These are phyloP conservation scores for Aspergillus pseudotamarii DNA, from an alignment of 2,329 filamentous ascomycete species.

Conservation along the genomic window DNA sequence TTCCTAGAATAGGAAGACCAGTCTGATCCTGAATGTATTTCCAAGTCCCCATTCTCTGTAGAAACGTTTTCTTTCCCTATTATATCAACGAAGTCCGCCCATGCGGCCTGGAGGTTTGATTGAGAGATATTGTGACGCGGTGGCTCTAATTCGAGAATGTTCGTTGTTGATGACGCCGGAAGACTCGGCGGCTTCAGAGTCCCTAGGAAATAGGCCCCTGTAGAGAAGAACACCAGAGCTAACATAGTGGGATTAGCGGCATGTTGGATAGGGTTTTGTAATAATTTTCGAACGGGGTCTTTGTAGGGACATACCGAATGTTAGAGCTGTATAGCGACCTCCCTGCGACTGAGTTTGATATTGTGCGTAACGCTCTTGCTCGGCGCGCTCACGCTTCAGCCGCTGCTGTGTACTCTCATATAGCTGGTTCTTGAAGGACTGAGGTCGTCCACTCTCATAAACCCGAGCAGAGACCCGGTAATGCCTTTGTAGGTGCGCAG, in stretches of 20 bases:
- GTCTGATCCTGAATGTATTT: slow-evolving; percentile 62
- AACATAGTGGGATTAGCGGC: slow-evolving; percentile 17
- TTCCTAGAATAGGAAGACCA: slow-evolving; percentile 60
- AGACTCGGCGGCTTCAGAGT: slow-evolving; percentile 51
- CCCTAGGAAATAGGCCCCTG: slow-evolving; percentile 60
- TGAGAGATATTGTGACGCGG: slow-evolving; percentile 59
- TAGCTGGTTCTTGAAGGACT: slow-evolving; percentile 62
- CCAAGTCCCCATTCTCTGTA: slow-evolving; percentile 56
- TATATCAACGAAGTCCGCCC: slow-evolving; percentile 64
- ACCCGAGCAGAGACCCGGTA: slow-evolving; percentile 25
- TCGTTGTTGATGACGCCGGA: slow-evolving; percentile 58
- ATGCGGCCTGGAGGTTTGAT: slow-evolving; percentile 64
- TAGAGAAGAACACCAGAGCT: slow-evolving; percentile 57
- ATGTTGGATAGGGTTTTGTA: background rate
- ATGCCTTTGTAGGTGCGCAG: slow-evolving; percentile 20
- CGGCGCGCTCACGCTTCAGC: slow-evolving; percentile 59
- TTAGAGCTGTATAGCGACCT: slow-evolving; percentile 41
- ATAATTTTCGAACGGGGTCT: background rate
- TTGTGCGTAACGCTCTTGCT: slow-evolving; percentile 55
- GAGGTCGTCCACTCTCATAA: slow-evolving; percentile 33
- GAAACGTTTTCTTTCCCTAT: slow-evolving; percentile 67
- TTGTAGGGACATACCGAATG: slow-evolving; percentile 33
- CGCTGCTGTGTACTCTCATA: slow-evolving; percentile 64
- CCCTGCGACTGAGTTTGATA: slow-evolving; percentile 45
- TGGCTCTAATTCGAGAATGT: slow-evolving; percentile 51